Evolutionary conservation across 2,329 filamentous ascomycete species (phyloP), one percentile per base, ranked within the genome.

Genomic region (Ophiostoma pallidulum): DNA sequence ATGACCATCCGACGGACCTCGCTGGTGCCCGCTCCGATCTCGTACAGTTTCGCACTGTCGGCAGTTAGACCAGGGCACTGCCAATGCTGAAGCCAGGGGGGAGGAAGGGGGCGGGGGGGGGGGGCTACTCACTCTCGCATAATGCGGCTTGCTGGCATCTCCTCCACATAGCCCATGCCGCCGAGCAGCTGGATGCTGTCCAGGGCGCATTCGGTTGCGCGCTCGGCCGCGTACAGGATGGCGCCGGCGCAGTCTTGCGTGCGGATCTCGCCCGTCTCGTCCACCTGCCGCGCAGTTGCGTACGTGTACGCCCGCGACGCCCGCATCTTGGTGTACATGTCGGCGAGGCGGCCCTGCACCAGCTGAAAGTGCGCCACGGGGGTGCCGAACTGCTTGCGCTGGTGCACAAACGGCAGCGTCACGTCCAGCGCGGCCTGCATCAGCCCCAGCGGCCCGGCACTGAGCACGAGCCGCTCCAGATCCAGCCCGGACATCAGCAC

Each of bases 401-500:
- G 78, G 65, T 98, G 92, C 1, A 84, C 83, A 62, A 94, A 98
- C 0, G 92, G 92, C 36, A 97, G 75, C 2, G 84, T 80, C 9
- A 91, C 75, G 66, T 97, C 90, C 39, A 97, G 75, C 5, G 84
- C 76, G 6, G 89, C 85, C 72, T 95, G 88, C 92, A 98, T 98
- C 53, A 97, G 79, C 33, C 91, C 92, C 7, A 98, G 67, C 0
- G 92, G 90, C 0, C 92, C 92, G 16, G 91, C 86, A 58, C 84
- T 90, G 41, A 98, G 78, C 1, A 98, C 91, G 3, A 98, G 76
- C 12, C 92, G 78, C 67, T 98, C 92, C 29, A 98, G 78, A 62
- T 98, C 92, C 4, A 98, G 75, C 2, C 92, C 92, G 62, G 95
- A 86, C 92, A 98, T 97, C 29, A 98, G 73, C 4, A 98, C 91